phyloP scores from a whole-genome alignment of 176 grass and related monocot species.

The Carex cristatella region DNA sequence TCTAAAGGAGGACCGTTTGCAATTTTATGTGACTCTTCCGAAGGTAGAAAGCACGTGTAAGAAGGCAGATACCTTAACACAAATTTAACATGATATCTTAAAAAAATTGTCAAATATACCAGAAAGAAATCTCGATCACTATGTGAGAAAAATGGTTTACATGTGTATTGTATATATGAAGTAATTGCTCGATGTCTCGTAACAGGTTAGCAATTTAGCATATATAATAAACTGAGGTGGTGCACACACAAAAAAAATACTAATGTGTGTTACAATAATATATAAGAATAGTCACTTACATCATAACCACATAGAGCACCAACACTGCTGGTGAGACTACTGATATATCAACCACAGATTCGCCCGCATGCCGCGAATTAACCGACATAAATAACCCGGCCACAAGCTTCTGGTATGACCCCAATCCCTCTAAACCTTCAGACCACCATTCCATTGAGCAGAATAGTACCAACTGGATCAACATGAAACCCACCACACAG shows the following conservation, averaged over 20 bases:
- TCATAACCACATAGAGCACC: conserved; percentile 67
- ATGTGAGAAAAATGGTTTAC: background rate
- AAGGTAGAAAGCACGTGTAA: conserved; percentile 44
- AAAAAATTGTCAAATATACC: background rate
- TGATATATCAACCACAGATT: conserved; percentile 49
- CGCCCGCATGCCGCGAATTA: conserved; percentile 71
- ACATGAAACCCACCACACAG: conserved; percentile 32
- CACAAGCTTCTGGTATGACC: conserved; percentile 46
- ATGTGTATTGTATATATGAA: background rate
- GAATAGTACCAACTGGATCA: conserved; percentile 42
- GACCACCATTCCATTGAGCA: conserved; percentile 66
- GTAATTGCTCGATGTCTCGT: background rate
- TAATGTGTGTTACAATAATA: background rate
- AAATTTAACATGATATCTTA: background rate
- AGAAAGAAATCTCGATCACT: background rate
- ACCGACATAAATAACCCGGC: conserved; percentile 51
- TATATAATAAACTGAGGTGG: background rate
- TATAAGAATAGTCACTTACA: conserved; percentile 36
- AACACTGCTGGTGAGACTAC: conserved; percentile 42
- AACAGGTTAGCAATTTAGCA: background rate
- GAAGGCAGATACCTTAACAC: conserved; percentile 58
- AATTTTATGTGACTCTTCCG: conserved; percentile 4
- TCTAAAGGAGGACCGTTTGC: background rate
- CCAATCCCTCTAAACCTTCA: conserved; percentile 39
- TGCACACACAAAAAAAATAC: background rate